Conservation (phyloP, 1,139 yeast genomes). For the Sugiyamaella sp. region DNA sequence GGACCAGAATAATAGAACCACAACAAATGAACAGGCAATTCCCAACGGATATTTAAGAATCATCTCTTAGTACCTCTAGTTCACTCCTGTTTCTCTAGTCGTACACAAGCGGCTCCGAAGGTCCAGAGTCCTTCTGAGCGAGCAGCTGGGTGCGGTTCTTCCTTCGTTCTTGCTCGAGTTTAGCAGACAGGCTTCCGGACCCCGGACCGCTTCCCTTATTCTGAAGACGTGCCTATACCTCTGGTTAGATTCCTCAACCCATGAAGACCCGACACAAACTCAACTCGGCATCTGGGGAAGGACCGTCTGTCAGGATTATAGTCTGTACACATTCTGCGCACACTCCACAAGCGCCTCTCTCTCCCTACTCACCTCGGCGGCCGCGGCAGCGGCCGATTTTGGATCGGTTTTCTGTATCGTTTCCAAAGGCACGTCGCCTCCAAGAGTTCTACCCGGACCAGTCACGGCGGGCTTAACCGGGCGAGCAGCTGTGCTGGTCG, state of each 20-base stretch:
- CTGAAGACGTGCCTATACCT: slow-evolving; percentile 23
- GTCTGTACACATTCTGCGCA: too few relatives aligned
- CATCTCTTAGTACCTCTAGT: too few relatives aligned
- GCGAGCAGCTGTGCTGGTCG: neutral
- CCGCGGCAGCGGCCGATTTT: slow-evolving; percentile 33
- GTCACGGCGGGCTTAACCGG: neutral
- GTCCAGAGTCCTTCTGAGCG: slow-evolving; percentile 25
- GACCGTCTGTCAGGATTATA: neutral
- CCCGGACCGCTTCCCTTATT: slow-evolving; percentile 8
- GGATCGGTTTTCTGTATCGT: slow-evolving; percentile 23
- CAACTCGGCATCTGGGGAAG: too few relatives aligned
- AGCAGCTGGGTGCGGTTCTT: slow-evolving; percentile 28
- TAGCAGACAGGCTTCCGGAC: slow-evolving; percentile 35
- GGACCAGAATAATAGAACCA: slow-evolving; percentile 1
- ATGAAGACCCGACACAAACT: too few relatives aligned
- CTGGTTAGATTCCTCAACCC: neutral
- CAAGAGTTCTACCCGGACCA: slow-evolving; percentile 14
- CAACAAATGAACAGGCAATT: too few relatives aligned
- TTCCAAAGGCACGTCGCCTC: slow-evolving; percentile 2
- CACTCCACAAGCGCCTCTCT: too few relatives aligned
- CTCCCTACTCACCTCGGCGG: slow-evolving; percentile 34
- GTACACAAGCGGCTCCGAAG: slow-evolving; percentile 32
- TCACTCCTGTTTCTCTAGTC: too few relatives aligned
- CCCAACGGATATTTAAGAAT: too few relatives aligned
- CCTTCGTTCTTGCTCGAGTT: slow-evolving; percentile 36